phyloP scores from a whole-genome alignment of 306 rosid species.

The Arachis stenosperma region DNA sequence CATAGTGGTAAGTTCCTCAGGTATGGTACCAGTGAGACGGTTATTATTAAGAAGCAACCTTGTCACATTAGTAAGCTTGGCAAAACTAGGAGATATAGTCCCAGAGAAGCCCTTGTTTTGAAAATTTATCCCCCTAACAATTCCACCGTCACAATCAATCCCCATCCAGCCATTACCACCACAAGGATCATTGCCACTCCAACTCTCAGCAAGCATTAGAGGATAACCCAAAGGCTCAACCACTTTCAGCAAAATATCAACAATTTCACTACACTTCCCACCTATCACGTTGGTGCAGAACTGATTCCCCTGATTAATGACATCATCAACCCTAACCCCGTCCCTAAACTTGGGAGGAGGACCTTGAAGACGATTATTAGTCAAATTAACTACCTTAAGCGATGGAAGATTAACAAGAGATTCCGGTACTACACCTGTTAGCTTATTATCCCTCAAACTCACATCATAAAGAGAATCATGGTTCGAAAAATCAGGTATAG shows the following conservation, averaged over 20 bases:
- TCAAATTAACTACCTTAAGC: conserved; percentile 59
- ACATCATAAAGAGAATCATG: conserved; percentile 38
- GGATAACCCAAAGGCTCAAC: conserved; percentile 67
- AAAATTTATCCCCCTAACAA: conserved; percentile 52
- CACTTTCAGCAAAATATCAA: conserved; percentile 55
- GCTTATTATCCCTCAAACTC: conserved; percentile 64
- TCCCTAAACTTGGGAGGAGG: conserved; percentile 53
- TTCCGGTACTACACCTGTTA: conserved; percentile 77
- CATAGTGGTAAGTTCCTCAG: conserved; percentile 57
- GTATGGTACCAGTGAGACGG: conserved; percentile 63
- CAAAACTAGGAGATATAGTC: conserved; percentile 65
- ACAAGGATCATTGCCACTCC: conserved; percentile 84
- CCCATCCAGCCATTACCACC: conserved; percentile 47
- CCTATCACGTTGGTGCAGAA: conserved; percentile 58
- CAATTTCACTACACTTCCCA: conserved; percentile 56
- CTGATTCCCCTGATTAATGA: conserved; percentile 38
- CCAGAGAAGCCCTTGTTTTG: conserved; percentile 57
- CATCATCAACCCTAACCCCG: conserved; percentile 47
- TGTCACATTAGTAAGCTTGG: conserved; percentile 48
- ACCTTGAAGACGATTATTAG: conserved; percentile 82
- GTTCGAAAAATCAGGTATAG: conserved; percentile 69
- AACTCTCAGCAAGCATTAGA: conserved; percentile 49
- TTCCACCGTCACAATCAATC: conserved; percentile 43
- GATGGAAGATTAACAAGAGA: conserved; percentile 52
- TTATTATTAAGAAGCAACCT: conserved; percentile 58